A percentile compares a stretch with the other conserved stretches of the same genome.
Evolutionary conservation across 305 asterid species (phyloP).

Genomic region (Fraxinus platypoda): DNA sequence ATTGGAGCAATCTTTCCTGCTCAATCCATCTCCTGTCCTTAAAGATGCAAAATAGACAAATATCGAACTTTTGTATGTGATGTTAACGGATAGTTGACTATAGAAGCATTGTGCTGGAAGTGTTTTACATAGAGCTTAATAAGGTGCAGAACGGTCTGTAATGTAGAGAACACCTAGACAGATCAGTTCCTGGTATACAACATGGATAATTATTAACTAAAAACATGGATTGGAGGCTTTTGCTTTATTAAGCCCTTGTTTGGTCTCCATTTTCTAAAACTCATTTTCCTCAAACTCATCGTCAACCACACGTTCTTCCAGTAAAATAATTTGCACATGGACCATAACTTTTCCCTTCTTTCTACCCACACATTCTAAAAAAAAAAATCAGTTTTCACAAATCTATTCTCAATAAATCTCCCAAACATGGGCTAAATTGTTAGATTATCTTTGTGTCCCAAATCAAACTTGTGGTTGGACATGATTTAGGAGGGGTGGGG

Average conservation of each 20-base stretch:
- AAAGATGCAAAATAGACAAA: constrained; percentile 7
- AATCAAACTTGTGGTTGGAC: neutral
- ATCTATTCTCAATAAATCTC: neutral
- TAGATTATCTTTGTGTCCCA: neutral
- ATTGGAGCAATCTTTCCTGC: neutral
- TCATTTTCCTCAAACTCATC: neutral
- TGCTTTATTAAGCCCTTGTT: neutral
- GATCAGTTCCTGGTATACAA: neutral
- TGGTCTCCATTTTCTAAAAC: neutral
- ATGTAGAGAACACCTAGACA: neutral
- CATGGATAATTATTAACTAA: neutral
- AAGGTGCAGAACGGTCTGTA: neutral
- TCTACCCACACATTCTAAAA: neutral
- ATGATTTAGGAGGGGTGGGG: neutral
- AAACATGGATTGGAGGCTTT: neutral
- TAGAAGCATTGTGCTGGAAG: neutral
- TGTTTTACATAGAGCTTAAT: neutral
- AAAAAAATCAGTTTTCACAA: neutral
- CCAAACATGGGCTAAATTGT: neutral
- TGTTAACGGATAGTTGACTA: neutral
- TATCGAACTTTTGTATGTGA: neutral
- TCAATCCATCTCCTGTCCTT: neutral
- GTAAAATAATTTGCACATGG: neutral
- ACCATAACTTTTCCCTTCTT: neutral
- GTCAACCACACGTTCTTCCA: neutral